Evolutionary conservation across 2,329 filamentous ascomycete species (phyloP).

Genomic region (Calonectria henricotiae): DNA sequence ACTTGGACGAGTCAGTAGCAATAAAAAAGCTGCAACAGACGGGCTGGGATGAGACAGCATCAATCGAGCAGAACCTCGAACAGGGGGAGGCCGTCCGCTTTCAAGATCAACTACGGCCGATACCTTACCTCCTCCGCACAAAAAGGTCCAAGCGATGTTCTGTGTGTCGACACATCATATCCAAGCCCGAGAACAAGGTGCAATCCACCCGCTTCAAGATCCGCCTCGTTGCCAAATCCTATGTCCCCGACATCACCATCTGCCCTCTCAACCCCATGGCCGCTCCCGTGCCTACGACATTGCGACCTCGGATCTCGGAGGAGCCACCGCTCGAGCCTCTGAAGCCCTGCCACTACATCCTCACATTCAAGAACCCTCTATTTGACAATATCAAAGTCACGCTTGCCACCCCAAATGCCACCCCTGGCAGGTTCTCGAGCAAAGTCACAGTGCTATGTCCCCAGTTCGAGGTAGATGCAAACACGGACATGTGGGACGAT

Average conservation of each 20-base stretch:
- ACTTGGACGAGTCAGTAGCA: slow-evolving; percentile 74
- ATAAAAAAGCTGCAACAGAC: slow-evolving; percentile 73
- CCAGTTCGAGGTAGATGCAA: slow-evolving; percentile 93
- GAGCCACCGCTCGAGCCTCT: slow-evolving; percentile 69
- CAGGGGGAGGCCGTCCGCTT: slow-evolving; percentile 76
- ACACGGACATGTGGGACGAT: slow-evolving; percentile 91
- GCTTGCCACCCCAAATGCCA: slow-evolving; percentile 86
- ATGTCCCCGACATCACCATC: slow-evolving; percentile 88
- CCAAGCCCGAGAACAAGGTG: slow-evolving; percentile 93
- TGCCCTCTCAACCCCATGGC: slow-evolving; percentile 70
- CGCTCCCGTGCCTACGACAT: slow-evolving; percentile 56
- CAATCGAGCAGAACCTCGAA: slow-evolving; percentile 64
- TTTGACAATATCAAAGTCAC: slow-evolving; percentile 93
- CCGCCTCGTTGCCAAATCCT: slow-evolving; percentile 87
- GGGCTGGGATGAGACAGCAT: slow-evolving; percentile 77
- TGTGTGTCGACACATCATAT: slow-evolving; percentile 93
- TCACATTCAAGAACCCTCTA: slow-evolving; percentile 94
- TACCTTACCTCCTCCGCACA: slow-evolving; percentile 87
- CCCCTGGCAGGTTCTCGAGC: slow-evolving; percentile 82
- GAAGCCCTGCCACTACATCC: slow-evolving; percentile 81
- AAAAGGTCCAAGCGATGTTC: slow-evolving; percentile 96
- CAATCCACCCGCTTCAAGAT: slow-evolving; percentile 93
- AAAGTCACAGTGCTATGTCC: slow-evolving; percentile 95
- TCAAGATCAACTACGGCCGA: slow-evolving; percentile 82
- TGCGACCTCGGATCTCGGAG: slow-evolving; percentile 53